A percentile compares a stretch with the other conserved stretches of the same genome.
These are phyloP conservation scores for Scleromitrula shiraiana DNA, from an alignment of 2,329 filamentous ascomycete species.

Conservation along the genomic window DNA sequence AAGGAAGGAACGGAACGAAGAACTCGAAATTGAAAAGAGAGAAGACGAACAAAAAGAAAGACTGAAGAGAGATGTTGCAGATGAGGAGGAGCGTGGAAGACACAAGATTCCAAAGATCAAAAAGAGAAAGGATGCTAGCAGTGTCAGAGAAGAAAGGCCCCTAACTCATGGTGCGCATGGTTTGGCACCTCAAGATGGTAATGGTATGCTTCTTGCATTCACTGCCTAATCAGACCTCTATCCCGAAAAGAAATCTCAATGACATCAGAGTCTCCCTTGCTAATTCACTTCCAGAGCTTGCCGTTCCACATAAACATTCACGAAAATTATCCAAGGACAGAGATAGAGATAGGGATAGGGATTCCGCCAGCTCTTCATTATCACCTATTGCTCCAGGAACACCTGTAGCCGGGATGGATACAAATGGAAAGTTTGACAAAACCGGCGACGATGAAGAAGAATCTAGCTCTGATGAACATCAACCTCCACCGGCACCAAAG, in stretches of 20 bases:
- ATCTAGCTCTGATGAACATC: slow-evolving; percentile 47
- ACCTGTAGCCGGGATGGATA: slow-evolving; percentile 42
- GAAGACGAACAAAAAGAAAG: slow-evolving; percentile 36
- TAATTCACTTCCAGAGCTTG: slow-evolving; percentile 16
- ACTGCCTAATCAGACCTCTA: not conserved
- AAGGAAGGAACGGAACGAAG: slow-evolving; percentile 54
- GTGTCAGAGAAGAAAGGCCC: slow-evolving; percentile 50
- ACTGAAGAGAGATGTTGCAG: slow-evolving; percentile 36
- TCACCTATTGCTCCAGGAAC: slow-evolving; percentile 47
- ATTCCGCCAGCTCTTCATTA: slow-evolving; percentile 51
- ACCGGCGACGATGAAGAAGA: slow-evolving; percentile 39
- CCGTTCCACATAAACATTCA: slow-evolving; percentile 18
- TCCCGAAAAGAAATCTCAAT: not conserved
- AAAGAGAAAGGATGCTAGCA: slow-evolving; percentile 67
- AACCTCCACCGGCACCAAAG: slow-evolving; percentile 50
- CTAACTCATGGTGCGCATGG: slow-evolving; percentile 55
- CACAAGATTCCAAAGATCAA: slow-evolving; percentile 58
- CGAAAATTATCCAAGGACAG: slow-evolving; percentile 10
- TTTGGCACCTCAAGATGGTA: slow-evolving; percentile 54
- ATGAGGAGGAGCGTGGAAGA: slow-evolving; percentile 40
- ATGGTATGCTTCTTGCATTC: slow-evolving; percentile 38
- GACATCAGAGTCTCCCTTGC: not conserved
- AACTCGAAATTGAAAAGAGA: slow-evolving; percentile 38
- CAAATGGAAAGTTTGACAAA: slow-evolving; percentile 44
- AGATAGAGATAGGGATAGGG: slow-evolving; percentile 30